phyloP scores from a whole-genome alignment of 163 green algal species.

The Chlamydomonas reinhardtii region DNA sequence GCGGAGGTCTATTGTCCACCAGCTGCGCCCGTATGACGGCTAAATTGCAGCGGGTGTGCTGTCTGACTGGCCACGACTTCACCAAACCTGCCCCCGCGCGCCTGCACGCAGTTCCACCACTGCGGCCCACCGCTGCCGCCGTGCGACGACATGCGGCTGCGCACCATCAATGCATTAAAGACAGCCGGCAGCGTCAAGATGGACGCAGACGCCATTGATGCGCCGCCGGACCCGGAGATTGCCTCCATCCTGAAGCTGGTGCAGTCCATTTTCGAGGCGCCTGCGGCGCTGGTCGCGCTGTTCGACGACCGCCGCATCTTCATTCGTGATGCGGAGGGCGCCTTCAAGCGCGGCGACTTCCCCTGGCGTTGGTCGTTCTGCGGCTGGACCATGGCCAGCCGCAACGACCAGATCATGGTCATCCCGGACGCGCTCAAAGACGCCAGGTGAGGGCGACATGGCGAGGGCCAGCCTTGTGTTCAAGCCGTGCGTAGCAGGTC shows the following conservation, averaged over 20 bases:
- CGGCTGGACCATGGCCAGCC: conserved; percentile 56
- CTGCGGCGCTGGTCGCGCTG: conserved; percentile 61
- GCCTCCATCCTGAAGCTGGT: conserved; percentile 66
- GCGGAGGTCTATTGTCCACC: no score
- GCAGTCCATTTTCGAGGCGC: conserved; percentile 63
- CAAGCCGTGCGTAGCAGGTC: no score
- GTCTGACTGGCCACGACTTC: not conserved
- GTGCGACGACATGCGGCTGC: conserved; percentile 53
- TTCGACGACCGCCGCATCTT: conserved; percentile 68
- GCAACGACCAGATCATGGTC: conserved; percentile 60
- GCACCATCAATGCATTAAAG: conserved; percentile 42
- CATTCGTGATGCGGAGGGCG: conserved; percentile 52
- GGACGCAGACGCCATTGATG: conserved; percentile 35
- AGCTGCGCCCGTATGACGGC: no score
- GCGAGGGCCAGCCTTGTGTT: not conserved
- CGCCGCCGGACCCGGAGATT: conserved; percentile 50
- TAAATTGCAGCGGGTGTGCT: no score
- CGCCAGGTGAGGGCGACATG: conserved; percentile 42
- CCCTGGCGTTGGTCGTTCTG: conserved; percentile 69
- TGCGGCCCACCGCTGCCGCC: conserved; percentile 54
- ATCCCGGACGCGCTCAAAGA: conserved; percentile 65
- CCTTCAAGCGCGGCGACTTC: conserved; percentile 64
- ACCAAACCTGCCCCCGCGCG: not conserved
- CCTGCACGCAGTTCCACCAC: conserved; percentile 24
- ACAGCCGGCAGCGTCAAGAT: conserved; percentile 6